Base-by-base conservation (phyloP, 164 flowering plant genomes). In the Vitis riparia region DNA sequence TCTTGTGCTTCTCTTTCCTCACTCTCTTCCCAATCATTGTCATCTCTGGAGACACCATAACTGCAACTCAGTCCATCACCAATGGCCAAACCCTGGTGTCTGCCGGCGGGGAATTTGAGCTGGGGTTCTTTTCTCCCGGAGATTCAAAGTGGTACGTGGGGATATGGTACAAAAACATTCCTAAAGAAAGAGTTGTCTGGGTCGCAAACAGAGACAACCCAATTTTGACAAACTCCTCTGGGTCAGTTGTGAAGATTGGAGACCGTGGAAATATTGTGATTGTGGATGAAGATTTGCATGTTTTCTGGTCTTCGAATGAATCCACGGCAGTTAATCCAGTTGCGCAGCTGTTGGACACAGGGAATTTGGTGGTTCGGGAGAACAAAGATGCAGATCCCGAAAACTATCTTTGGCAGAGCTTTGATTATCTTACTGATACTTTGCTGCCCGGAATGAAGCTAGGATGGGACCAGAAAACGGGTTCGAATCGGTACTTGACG, bases 141-240 rank as follows among this genome's bases (percentile, higher is more conserved):
- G 67, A 57, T 60, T 65, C 82, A 11, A 48, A 65, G 11, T 69
- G 79, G 68, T 86, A 84, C 50, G 23, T 86, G 3, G 90, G 84
- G 0, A 79, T 86, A 12, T 79, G 83, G 84, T 86, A 79, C 79
- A 76, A 75, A 59, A 70, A 75, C 10, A 65, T 79, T 9, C 48
- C 77, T 0, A 48, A 19, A 2, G 65, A n/a, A 62, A 75, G 81
- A 0, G 67, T 73, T 6, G 84, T 87, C 1, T 89, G 93, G 91
- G 87, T 87, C 1, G 91, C 93, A 5, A 89, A 87, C 81, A 75
- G 90, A 73, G 81, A 79, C 74, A 55, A 7, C 64, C 90, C 93
- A 55, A 30, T 87, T 27, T 62, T 6, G 44, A 37, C 68, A 1
- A 76, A 81, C 58, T 73, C 79, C 30, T 67, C 88, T 0, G 82